Evolutionary conservation across 1,284 basidiomycete genomes (phyloP).

Genomic region (Fomitiporia mediterranea): DNA sequence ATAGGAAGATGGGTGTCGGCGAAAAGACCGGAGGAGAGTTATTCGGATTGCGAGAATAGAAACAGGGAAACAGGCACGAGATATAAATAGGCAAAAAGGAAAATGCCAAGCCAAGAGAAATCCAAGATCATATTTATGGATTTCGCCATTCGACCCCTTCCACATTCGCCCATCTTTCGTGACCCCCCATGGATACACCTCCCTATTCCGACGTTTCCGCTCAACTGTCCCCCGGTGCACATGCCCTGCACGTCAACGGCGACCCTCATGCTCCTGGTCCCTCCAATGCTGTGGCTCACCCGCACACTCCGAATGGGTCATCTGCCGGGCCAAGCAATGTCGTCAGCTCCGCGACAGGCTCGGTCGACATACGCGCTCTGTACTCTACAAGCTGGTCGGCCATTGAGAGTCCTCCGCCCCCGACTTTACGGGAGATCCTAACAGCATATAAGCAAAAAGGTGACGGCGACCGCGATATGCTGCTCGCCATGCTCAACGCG

Average conservation of each 20-base stretch:
- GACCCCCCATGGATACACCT: constrained; percentile 26
- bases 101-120: not conserved
- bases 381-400: constrained; percentile 42
- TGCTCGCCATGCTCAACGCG: constrained; percentile 83
- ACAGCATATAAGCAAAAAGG: constrained; percentile 78
- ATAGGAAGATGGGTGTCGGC: no score
- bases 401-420: constrained; percentile 60
- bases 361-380: constrained; percentile 30
- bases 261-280: not conserved
- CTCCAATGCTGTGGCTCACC: not conserved
- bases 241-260: constrained; percentile 24
- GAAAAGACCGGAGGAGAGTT: no score
- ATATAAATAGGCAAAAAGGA: not conserved
- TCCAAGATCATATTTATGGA: not conserved
- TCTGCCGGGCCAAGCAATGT: not conserved
- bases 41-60: not conserved
- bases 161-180: constrained; percentile 19
- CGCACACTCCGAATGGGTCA: not conserved
- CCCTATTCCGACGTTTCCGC: constrained; percentile 27
- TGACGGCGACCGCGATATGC: constrained; percentile 85
- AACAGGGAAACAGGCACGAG: not conserved
- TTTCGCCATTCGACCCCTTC: not conserved
- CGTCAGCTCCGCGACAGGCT: constrained; percentile 30
- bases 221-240: constrained; percentile 20
- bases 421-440: constrained; percentile 78